Base-by-base conservation (phyloP, 768 basidiomycete species). In the Mycena albidolilacea region DNA sequence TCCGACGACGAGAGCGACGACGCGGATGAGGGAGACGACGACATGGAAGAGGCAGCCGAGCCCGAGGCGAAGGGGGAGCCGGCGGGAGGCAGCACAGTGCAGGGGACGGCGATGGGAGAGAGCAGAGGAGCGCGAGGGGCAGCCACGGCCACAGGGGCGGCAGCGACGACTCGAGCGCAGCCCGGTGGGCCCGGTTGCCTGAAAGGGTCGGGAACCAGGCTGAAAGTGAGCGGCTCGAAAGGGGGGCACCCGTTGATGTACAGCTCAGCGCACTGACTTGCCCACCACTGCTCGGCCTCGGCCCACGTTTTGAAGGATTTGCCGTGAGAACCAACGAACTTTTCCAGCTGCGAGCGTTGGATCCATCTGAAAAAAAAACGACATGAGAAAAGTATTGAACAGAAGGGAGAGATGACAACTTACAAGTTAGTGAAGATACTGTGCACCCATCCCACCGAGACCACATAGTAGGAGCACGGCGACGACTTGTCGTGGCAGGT, bases 391-490 rank as follows among this genome's bases (percentile, higher is more conserved):
- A 15, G 7, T 5, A 50, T 17, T 23, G 23, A 23, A 6, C 46
- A 15, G 23, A 11, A 11, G 7, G 10, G 2, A 38, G 39, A 35
- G n/a, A 37, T 48, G 23, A 23, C 15, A 50, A 66, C 66, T 23
- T 46, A 67, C 57, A 19, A 46, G 19, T 67, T 67, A 1, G 66
- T 46, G 44, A 12, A 67, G 19, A 23, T 19, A 5, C 66, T 57
- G 30, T 30, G 23, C 5, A 38, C 35, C 30, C 30, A n/a, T 11
- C 66, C 66, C 3, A 3, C 4, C 5, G 14, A 38, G 1, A 67
- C 66, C 7, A 35, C 38, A 35, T 67, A 67, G 55, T 59, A 67
- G 14, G 17, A 4, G 44, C 66, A 67, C 3, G 4, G 1, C 10
- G 44, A 2, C 7, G 23, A 8, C 12, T 14, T 3, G 19, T 67